These are phyloP conservation scores for Cicer arietinum DNA, from an alignment of 306 rosid species.

Conservation along the genomic window DNA sequence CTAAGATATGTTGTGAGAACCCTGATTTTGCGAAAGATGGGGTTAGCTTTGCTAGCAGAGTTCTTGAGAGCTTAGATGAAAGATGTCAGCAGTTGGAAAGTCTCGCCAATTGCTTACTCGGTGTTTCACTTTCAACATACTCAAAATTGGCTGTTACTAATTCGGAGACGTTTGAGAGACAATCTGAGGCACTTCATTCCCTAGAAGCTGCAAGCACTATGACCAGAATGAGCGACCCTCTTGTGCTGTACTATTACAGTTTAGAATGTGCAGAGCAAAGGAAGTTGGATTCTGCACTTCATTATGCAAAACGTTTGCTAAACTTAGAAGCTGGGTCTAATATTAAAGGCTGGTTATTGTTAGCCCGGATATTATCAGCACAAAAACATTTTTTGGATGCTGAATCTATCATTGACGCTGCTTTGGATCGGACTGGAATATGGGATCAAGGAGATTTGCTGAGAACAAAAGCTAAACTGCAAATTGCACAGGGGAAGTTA, in stretches of 20 bases:
- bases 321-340: conserved; percentile 72
- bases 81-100: conserved; percentile 69
- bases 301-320: conserved; percentile 63
- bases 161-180: conserved; percentile 66
- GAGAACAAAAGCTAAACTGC: conserved; percentile 87
- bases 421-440: conserved; percentile 85
- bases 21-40: conserved; percentile 68
- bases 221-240: conserved; percentile 68
- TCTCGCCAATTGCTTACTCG: conserved; percentile 72
- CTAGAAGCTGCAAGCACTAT: conserved; percentile 68
- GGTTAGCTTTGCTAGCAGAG: conserved; percentile 59
- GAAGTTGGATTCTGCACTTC: conserved; percentile 73
- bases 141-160: conserved; percentile 65
- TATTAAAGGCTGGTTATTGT: conserved; percentile 74
- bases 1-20: conserved; percentile 79
- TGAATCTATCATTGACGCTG: conserved; percentile 71
- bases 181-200: conserved; percentile 69
- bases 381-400: conserved; percentile 72
- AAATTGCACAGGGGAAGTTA: conserved; percentile 73
- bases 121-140: conserved; percentile 74
- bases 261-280: conserved; percentile 81
- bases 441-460: conserved; percentile 92
- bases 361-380: conserved; percentile 85
- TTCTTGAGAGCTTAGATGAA: conserved; percentile 59
- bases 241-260: conserved; percentile 67